phyloP scores from a whole-genome alignment of 2,329 filamentous ascomycete species.

The Arthroderma sp. region DNA sequence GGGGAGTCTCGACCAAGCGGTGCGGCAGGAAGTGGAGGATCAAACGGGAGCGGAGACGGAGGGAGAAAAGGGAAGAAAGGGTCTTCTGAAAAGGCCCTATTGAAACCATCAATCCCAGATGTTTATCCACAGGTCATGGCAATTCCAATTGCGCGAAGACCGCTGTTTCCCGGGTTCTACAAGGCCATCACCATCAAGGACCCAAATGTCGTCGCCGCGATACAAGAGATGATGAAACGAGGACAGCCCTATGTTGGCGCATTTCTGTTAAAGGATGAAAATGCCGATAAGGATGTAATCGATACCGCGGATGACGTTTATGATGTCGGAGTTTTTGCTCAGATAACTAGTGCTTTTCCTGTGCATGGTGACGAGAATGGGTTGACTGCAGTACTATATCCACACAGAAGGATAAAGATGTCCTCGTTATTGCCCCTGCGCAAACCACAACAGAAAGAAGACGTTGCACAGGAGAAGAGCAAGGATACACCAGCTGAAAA shows the following conservation, averaged over 20 bases:
- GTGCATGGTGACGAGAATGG: constrained; percentile 67
- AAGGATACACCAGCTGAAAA: constrained; percentile 48
- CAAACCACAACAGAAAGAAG: constrained; percentile 21
- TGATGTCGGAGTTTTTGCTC: constrained; percentile 91
- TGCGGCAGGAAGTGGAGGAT: constrained; percentile 26
- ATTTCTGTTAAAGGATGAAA: constrained; percentile 93
- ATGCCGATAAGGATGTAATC: constrained; percentile 86
- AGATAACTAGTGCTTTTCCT: constrained; percentile 92
- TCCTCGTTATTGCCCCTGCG: constrained; percentile 65
- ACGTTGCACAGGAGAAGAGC: constrained; percentile 20
- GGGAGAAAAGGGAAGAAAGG: constrained; percentile 48
- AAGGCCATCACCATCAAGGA: constrained; percentile 96
- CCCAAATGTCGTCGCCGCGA: constrained; percentile 77
- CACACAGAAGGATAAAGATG: constrained; percentile 85
- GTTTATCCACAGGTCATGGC: constrained; percentile 96
- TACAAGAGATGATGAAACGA: constrained; percentile 91
- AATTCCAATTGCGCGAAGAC: constrained; percentile 85
- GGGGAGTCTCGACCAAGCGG: constrained; percentile 38
- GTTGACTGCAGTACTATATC: constrained; percentile 87
- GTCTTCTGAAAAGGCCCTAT: constrained; percentile 58
- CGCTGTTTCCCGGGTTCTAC: constrained; percentile 94
- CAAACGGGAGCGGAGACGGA: constrained; percentile 19
- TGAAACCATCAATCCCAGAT: constrained; percentile 83
- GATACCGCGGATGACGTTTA: constrained; percentile 83
- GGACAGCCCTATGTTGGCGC: constrained; percentile 95